Evolutionary conservation across 2,329 filamentous ascomycete genomes (phyloP), one percentile per base, ranked within the genome.

Genomic region (Hypoxylon sp.): DNA sequence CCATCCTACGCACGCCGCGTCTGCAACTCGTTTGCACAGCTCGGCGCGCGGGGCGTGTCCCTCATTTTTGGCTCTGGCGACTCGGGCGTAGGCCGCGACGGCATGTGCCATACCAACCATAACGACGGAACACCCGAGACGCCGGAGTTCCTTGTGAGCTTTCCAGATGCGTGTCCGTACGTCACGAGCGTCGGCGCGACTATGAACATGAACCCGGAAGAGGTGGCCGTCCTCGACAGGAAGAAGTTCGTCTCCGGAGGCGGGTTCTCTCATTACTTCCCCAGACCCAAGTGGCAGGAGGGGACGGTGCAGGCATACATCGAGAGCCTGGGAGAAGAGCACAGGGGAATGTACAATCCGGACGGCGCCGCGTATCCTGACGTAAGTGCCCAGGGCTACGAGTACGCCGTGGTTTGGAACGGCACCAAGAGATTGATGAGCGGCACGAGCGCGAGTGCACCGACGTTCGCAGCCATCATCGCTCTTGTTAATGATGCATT

Each of bases 151-250:
- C 79, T 87, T 28, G 83, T 88, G 0, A 84, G 82, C 4, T 93
- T 92, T 76, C 90, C 90, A 0, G 85, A 84, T 0, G 84, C 85
- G 0, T 93, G 90, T 70, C 90, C 89, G 0, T 92, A 86, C 75
- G 85, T 92, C 6, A 92, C 90, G 0, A 79, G 84, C 2, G 85
- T 92, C 1, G 90, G 90, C 5, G 89, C 85, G 1, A 89, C 87
- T 1, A 55, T 30, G 33, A 24, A 33, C n/a, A 30, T 45, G 24
- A 24, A 45, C 38, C 38, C 40, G 7, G 52, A 42, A 11, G 22
- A 28, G 46, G 56, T 40, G 11, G 52, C 40, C 6, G 26, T 45
- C n/a, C 16, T 40, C 0, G 36, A 40, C 1, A 36, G 22, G 7
- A 40, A 40, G 20, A 40, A 26, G 2, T 53, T 53, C 38, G 50